Conservation (phyloP, 768 basidiomycete species). For the Cyclocybe aegerita region DNA sequence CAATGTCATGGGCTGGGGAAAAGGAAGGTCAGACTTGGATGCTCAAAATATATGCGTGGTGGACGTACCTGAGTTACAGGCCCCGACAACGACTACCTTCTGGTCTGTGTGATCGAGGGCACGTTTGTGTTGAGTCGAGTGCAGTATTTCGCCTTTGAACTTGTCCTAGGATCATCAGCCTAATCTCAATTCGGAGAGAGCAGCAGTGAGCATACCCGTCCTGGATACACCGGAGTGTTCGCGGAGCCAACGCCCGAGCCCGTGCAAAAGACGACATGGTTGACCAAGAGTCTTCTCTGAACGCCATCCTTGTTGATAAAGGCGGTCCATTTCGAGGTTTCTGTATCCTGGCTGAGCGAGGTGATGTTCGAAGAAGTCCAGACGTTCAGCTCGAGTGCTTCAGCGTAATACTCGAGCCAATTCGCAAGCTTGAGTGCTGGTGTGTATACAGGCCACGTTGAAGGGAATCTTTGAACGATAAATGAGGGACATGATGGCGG, state of each 20-base stretch:
- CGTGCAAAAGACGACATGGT: constrained; percentile 58
- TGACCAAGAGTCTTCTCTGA: constrained; percentile 36
- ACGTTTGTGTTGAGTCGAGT: constrained; percentile 50
- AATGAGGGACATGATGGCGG: not conserved
- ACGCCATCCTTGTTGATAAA: constrained; percentile 32
- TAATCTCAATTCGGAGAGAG: not conserved
- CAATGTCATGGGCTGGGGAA: constrained; percentile 37
- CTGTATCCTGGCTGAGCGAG: constrained; percentile 35
- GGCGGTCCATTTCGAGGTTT: constrained; percentile 44
- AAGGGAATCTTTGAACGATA: constrained; percentile 43
- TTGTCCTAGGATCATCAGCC: constrained; percentile 13
- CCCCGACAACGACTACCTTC: constrained; percentile 66
- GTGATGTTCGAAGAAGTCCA: constrained; percentile 54
- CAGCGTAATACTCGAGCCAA: constrained; percentile 65
- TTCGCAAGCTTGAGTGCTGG: constrained; percentile 63
- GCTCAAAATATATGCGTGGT: not conserved
- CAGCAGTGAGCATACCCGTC: constrained; percentile 27
- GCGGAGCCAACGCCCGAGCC: constrained; percentile 50
- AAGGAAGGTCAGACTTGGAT: not conserved
- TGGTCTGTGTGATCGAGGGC: constrained; percentile 55
- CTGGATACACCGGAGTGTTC: constrained; percentile 43
- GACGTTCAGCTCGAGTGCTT: constrained; percentile 57
- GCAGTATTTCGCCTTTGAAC: constrained; percentile 52
- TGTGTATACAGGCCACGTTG: constrained; percentile 53
- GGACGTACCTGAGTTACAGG: constrained; percentile 54